Conservation (phyloP, 306 rosid genomes). For the Cicer bijugum region DNA sequence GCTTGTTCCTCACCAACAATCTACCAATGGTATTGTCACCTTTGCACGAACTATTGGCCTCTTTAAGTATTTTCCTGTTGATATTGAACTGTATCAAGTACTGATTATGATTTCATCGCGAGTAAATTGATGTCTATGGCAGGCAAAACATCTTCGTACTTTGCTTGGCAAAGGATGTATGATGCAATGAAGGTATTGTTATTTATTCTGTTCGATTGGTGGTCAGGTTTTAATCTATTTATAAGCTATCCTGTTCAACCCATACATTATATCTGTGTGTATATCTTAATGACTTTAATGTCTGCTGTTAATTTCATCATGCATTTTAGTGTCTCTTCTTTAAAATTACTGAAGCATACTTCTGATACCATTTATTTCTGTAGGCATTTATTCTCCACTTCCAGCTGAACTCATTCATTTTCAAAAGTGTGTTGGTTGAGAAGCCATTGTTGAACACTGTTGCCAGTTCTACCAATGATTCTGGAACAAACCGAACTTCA, state of each 20-base stretch:
- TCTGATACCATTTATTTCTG: conserved; percentile 46
- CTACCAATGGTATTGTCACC: conserved; percentile 52
- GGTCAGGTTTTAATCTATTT: not conserved
- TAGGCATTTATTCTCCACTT: conserved; percentile 75
- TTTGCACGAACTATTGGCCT: conserved; percentile 19
- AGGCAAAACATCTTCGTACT: conserved; percentile 58
- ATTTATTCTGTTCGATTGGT: conserved; percentile 34
- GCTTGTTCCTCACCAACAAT: conserved; percentile 54
- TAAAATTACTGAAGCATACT: conserved; percentile 9
- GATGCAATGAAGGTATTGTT: conserved; percentile 70
- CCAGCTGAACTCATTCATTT: conserved; percentile 66
- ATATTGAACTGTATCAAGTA: not conserved
- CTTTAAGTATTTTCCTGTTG: conserved; percentile 22
- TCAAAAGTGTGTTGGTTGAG: conserved; percentile 56
- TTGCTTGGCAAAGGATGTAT: conserved; percentile 72
- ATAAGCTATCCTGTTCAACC: conserved; percentile 9
- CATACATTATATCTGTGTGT: not conserved
- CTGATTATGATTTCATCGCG: conserved; percentile 18
- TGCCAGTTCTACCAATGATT: conserved; percentile 49
- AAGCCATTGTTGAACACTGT: conserved; percentile 48
- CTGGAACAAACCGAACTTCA: conserved; percentile 53
- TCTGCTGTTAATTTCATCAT: conserved; percentile 36
- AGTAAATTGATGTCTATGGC: conserved; percentile 47
- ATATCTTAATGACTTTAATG: conserved; percentile 18
- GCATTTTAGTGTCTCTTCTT: conserved; percentile 33